Evolutionary conservation across 1,284 basidiomycete genomes (phyloP), one percentile per base, ranked within the genome.

Genomic region (Heterobasidion parviporum): DNA sequence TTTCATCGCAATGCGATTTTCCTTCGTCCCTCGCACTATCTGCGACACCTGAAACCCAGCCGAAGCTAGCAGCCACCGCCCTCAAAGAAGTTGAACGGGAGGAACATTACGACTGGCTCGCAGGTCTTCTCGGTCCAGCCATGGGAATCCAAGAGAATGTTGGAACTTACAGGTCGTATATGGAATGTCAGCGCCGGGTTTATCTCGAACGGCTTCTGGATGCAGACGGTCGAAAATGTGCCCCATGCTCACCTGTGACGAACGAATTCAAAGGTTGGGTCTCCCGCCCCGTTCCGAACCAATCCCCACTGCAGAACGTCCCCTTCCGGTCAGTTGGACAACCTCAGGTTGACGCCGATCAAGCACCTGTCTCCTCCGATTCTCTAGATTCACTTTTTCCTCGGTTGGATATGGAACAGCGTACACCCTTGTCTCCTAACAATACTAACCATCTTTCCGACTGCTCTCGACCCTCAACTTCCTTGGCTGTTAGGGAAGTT

Each of bases 101-200:
- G 51, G 74, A 72, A 34, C 69, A 78, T 55, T 85, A 85, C 61
- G 71, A 77, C 50, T 68, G 77, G 35, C 68, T 86, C 26, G 73
- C 77, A 58, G 70, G 70, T 56, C 74, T 71, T 38, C 71, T 84
- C 50, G 77, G 76, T 8, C 73, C 74, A 55, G 70, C 74, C 16
- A 57, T 62, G 34, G 77, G 76, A 38, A 70, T 80, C 50, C 73
- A 79, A 61, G 80, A 83, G 63, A 74, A 68, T 53, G 71, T 76
- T 54, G 81, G 79, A 35, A 75, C 76, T 5, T 84, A 83, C 64
- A 72, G 71, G 58, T 67, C 72, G 45, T 74, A 77, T 61, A 83
- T 82, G 81, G 70, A 76, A 57, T 71, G 74, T 56, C 77, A 72
- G 62, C 67, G 69, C 34, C 70, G 70, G 55, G 65, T 72, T 46